A percentile compares a stretch with the other conserved stretches of the same genome.
Conservation (phyloP, 1,139 yeast species). For the Diutina scorzettiae region DNA sequence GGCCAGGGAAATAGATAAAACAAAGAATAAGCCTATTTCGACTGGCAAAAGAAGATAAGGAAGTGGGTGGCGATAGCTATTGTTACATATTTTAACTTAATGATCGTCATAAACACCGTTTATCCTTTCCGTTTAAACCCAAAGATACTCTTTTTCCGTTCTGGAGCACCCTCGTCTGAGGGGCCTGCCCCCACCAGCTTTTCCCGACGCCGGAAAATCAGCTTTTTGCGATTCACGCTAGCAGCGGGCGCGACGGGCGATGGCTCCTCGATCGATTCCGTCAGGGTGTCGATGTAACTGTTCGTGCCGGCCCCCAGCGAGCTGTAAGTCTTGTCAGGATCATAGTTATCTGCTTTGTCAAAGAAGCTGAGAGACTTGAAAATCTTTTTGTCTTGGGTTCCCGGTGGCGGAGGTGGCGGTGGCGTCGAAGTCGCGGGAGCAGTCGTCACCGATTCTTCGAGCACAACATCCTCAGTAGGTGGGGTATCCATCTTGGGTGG, state of each 20-base stretch:
- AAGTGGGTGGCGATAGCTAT: too few relatives aligned
- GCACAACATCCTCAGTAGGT: not conserved
- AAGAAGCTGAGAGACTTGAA: conserved; percentile 1
- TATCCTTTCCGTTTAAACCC: conserved; percentile 5
- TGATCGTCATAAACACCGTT: not conserved
- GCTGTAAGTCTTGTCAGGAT: not conserved
- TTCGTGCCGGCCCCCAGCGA: not conserved
- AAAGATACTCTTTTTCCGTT: conserved; percentile 1
- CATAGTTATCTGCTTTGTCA: conserved; percentile 1
- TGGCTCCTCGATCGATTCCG: not conserved
- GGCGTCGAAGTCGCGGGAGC: not conserved
- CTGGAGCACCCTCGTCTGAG: not conserved
- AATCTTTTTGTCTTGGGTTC: not conserved
- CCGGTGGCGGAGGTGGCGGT: not conserved
- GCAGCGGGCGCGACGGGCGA: not conserved
- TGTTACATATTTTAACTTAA: too few relatives aligned
- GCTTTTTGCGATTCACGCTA: not conserved
- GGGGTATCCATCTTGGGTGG: not conserved
- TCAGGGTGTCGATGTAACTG: not conserved
- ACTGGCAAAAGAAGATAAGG: too few relatives aligned
- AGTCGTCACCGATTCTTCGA: not conserved
- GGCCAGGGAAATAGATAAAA: too few relatives aligned
- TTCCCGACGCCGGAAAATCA: conserved; percentile 4
- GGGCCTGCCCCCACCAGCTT: not conserved
- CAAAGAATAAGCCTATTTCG: too few relatives aligned